Conservation (phyloP, 2,329 filamentous ascomycete species). For the Helminthosporium solani region DNA sequence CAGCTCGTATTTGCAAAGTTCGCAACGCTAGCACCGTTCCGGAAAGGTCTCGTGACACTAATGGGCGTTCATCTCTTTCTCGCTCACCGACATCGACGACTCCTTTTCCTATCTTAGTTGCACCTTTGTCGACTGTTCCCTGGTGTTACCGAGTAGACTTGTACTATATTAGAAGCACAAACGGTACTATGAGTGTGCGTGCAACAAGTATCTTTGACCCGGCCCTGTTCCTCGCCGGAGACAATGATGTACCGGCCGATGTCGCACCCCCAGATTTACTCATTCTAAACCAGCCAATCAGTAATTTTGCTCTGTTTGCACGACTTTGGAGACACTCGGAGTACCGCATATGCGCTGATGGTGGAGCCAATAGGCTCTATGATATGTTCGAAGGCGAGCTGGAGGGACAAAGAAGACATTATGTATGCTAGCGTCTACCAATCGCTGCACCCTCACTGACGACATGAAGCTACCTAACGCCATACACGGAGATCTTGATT, state of each 20-base stretch:
- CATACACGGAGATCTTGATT: conserved; percentile 92
- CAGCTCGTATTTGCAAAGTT: too few relatives aligned
- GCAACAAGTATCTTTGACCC: conserved; percentile 20
- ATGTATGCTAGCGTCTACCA: conserved; percentile 26
- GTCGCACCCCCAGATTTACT: conserved; percentile 36
- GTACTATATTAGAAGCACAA: too few relatives aligned
- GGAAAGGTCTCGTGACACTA: background rate
- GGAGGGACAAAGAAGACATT: conserved; percentile 23
- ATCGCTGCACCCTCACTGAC: conserved; percentile 19
- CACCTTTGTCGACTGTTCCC: background rate
- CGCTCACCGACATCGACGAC: background rate
- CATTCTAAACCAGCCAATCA: conserved; percentile 49
- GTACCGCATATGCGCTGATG: conserved; percentile 80
- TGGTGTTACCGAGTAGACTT: too few relatives aligned
- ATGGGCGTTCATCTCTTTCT: background rate
- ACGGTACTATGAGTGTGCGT: background rate
- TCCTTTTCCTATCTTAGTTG: background rate
- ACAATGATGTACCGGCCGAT: conserved; percentile 14
- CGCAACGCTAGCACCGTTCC: background rate
- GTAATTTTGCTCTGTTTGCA: conserved; percentile 52
- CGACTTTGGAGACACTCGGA: conserved; percentile 55
- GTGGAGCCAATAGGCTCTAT: conserved; percentile 78
- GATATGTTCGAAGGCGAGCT: conserved; percentile 46
- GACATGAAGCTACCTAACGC: conserved; percentile 48
- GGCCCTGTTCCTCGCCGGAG: conserved; percentile 28